These are phyloP conservation scores for Pseudocercospora vitis DNA, from an alignment of 2,329 filamentous ascomycete species.

Conservation along the genomic window DNA sequence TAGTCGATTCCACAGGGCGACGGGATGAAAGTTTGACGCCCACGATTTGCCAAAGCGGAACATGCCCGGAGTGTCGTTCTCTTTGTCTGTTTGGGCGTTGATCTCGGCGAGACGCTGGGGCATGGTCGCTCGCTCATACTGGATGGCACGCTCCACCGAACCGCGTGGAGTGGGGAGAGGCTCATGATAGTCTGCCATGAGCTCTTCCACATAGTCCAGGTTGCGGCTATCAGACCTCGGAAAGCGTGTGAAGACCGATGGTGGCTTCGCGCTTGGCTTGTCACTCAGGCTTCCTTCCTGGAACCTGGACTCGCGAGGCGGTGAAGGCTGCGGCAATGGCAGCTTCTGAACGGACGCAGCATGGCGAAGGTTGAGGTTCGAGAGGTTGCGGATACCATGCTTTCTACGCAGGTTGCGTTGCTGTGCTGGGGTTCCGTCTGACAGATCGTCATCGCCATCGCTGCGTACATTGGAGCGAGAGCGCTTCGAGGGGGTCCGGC, in stretches of 20 bases:
- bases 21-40: conserved; percentile 55
- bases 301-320: conserved; percentile 62
- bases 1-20: conserved; percentile 48
- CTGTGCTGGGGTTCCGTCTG: conserved; percentile 29
- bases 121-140: conserved; percentile 26
- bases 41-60: conserved; percentile 58
- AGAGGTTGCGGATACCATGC: conserved; percentile 37
- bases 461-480: conserved; percentile 26
- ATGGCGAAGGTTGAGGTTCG: conserved; percentile 38
- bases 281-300: conserved; percentile 85
- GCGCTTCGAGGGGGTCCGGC: conserved; percentile 34
- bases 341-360: conserved; percentile 28
- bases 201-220: conserved; percentile 37
- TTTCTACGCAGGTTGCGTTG: conserved; percentile 37
- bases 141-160: conserved; percentile 24
- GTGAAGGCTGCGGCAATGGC: conserved; percentile 22
- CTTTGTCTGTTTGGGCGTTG: conserved; percentile 33
- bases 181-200: conserved; percentile 42
- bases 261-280: conserved; percentile 69
- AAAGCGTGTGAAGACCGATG: conserved; percentile 62
- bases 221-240: conserved; percentile 34
- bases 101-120: conserved; percentile 26
- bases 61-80: conserved; percentile 46
- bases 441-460: conserved; percentile 24
- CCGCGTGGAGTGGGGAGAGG: conserved; percentile 19